Evolutionary conservation across 2,329 filamentous ascomycete species (phyloP), one percentile per base, ranked within the genome.

Genomic region (Tolypocladium tropicale): DNA sequence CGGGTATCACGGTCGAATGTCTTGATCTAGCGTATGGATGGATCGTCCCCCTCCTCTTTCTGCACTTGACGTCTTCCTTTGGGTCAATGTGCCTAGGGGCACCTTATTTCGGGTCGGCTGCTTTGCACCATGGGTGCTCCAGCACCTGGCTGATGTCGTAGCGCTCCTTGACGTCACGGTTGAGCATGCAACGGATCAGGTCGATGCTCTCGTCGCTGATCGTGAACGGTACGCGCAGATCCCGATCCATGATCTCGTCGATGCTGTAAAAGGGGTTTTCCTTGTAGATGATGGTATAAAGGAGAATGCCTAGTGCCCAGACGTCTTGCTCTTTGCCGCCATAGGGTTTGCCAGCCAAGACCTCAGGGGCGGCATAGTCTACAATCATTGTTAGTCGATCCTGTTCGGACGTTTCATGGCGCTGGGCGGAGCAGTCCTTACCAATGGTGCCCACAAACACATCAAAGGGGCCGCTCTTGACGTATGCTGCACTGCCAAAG

Each of bases 341-440:
- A 73, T 99, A 99, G 18, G 92, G 88, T 64, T 86, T 88, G 52
- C 94, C 94, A 57, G 91, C 91, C 52, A 99, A 81, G 55, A 99
- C 94, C 76, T 99, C 94, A n/a, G 94, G 94, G 7, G 94, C 94
- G 50, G 94, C 94, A 73, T 99, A 99, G 76, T 99, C 94, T 96
- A 58, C 21, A 58, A 53, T n/a, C 33, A 52, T 5, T n/a, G 39
- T 41, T 11, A 53, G 55, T 56, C 16, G 53, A n/a, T 14, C 3
- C 14, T 3, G 30, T 96, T 56, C 21, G 58, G 55, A 30, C 34
- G 53, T 36, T 4, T 50, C 46, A 18, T 33, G 7, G 4, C 46
- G 18, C 28, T 49, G n/a, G n/a, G n/a, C 9, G 46, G 28, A 14
- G 9, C 28, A 25, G 33, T 36, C 72, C 86, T 67, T 77, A 96